A percentile compares a stretch with the other conserved stretches of the same genome.
Conservation (phyloP, 169 alveolate genomes). For the Cryptosporidium canis region DNA sequence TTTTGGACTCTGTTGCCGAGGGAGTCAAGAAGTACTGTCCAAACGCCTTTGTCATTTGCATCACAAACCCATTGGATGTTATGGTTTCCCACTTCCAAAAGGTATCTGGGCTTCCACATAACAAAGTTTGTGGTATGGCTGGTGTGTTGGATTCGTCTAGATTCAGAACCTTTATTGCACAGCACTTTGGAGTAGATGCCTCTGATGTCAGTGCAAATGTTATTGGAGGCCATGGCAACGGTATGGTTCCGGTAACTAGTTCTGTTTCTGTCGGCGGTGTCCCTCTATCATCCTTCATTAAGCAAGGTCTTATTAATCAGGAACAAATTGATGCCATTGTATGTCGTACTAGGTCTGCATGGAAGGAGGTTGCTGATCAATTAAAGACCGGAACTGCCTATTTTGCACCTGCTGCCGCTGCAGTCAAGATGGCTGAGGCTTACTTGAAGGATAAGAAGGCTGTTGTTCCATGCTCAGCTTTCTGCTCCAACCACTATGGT, state of each 20-base stretch:
- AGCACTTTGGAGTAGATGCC: conserved; percentile 77
- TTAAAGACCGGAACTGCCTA: conserved; percentile 82
- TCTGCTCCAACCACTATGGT: conserved; percentile 81
- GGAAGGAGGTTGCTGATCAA: conserved; percentile 80
- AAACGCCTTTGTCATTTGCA: conserved; percentile 81
- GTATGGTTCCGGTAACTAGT: conserved; percentile 82
- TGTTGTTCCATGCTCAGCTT: conserved; percentile 82
- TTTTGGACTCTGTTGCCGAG: conserved; percentile 78
- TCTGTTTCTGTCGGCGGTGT: conserved; percentile 80
- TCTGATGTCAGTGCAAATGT: conserved; percentile 81
- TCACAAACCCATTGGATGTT: conserved; percentile 81
- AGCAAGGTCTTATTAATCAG: conserved; percentile 75
- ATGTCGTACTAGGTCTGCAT: conserved; percentile 80
- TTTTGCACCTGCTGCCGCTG: conserved; percentile 83
- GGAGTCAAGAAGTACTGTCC: conserved; percentile 79
- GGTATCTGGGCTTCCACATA: conserved; percentile 78
- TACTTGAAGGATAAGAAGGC: conserved; percentile 79
- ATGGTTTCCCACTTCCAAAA: conserved; percentile 78
- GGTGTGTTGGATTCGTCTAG: conserved; percentile 82
- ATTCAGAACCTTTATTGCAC: conserved; percentile 78
- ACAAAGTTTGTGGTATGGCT: conserved; percentile 83
- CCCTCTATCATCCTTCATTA: conserved; percentile 77
- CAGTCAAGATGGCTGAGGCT: conserved; percentile 81
- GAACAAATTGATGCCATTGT: conserved; percentile 80
- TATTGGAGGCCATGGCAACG: conserved; percentile 86